These are phyloP conservation scores for Elymus sibiricus DNA, from an alignment of 176 grass and related monocot species.

Conservation along the genomic window DNA sequence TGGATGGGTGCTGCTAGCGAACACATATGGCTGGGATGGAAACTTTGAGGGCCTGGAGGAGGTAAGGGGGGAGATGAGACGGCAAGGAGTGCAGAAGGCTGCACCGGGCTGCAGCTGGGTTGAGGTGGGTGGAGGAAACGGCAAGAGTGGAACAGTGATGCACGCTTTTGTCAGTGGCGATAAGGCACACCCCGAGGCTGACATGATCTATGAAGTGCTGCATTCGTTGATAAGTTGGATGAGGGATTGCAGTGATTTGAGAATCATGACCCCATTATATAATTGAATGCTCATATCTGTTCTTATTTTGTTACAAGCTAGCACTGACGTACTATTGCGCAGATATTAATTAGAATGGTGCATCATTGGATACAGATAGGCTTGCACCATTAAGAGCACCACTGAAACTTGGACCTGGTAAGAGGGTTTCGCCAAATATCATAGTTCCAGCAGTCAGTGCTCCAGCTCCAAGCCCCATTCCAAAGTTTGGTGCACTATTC, in stretches of 20 bases:
- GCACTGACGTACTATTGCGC: not conserved
- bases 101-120: constrained; percentile 52
- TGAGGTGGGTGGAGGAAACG: constrained; percentile 27
- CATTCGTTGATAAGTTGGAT: constrained; percentile 35
- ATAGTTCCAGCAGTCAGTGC: constrained; percentile 67
- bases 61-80: constrained; percentile 47
- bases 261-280: constrained; percentile 11
- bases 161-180: constrained; percentile 44
- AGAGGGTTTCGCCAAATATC: constrained; percentile 80
- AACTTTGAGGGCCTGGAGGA: constrained; percentile 48
- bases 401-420: constrained; percentile 49
- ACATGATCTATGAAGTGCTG: constrained; percentile 41
- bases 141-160: constrained; percentile 23
- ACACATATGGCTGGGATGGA: constrained; percentile 41
- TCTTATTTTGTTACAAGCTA: constrained; percentile 4
- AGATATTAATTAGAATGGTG: constrained; percentile 55
- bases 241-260: constrained; percentile 32
- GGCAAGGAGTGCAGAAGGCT: constrained; percentile 41
- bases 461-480: constrained; percentile 78
- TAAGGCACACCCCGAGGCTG: constrained; percentile 30
- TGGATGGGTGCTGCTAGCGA: constrained; percentile 50
- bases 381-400: constrained; percentile 38
- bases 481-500: constrained; percentile 40
- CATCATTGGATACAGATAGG: constrained; percentile 38
- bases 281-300: constrained; percentile 11